Conservation (phyloP, 2,329 filamentous ascomycete genomes). For the Verticillium longisporum region DNA sequence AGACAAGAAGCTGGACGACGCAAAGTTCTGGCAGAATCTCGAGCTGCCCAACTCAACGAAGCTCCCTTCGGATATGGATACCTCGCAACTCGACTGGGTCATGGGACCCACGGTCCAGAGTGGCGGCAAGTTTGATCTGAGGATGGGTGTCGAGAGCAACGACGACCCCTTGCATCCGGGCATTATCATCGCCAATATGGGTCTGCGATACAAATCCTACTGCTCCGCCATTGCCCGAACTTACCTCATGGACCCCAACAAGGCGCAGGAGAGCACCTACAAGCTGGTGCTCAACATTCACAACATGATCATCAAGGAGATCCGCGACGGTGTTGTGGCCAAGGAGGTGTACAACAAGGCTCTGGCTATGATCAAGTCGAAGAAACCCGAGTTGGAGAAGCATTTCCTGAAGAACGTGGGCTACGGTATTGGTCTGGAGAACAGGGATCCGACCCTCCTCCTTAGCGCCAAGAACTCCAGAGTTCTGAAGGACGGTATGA, state of each 20-base stretch:
- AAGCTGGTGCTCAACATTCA: constrained; percentile 81
- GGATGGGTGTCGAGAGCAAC: constrained; percentile 71
- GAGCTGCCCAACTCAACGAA: constrained; percentile 64
- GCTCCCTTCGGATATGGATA: constrained; percentile 80
- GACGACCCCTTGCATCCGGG: constrained; percentile 80
- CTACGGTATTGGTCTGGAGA: constrained; percentile 87
- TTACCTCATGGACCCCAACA: constrained; percentile 95
- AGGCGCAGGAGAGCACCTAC: constrained; percentile 90
- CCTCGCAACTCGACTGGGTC: constrained; percentile 87
- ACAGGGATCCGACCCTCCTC: constrained; percentile 73
- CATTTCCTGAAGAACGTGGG: constrained; percentile 92
- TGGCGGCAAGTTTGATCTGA: constrained; percentile 89
- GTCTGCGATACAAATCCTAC: constrained; percentile 92
- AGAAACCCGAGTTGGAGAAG: constrained; percentile 92
- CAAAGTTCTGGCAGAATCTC: constrained; percentile 84
- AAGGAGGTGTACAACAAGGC: constrained; percentile 94
- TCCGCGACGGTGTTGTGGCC: constrained; percentile 76
- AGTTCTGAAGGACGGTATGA: constrained; percentile 92
- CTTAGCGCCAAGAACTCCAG: constrained; percentile 83
- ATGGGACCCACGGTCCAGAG: constrained; percentile 88
- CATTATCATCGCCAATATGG: constrained; percentile 87
- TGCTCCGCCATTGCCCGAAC: constrained; percentile 88
- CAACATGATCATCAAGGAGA: constrained; percentile 82
- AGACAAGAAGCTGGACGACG: constrained; percentile 83
- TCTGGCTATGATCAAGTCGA: constrained; percentile 69